Evolutionary conservation across 139 green algal species (phyloP).

Genomic region (Haematococcus sp.): DNA sequence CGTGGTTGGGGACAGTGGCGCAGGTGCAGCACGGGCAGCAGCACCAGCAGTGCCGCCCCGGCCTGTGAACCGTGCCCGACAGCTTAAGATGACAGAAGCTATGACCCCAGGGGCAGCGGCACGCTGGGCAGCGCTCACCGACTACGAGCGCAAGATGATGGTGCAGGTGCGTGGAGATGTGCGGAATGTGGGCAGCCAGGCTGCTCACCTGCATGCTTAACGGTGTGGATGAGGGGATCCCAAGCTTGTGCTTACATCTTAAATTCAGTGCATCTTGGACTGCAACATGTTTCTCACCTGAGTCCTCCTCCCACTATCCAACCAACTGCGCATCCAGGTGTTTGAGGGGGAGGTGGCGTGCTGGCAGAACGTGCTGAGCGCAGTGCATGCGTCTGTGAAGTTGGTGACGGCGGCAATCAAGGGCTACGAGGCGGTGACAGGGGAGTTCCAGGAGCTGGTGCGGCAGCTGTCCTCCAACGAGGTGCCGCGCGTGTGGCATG

Average conservation of each 20-base stretch:
- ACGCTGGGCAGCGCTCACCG: conserved; percentile 24
- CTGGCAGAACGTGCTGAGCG: conserved; percentile 19
- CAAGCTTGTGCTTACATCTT: background rate
- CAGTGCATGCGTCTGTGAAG: conserved; percentile 19
- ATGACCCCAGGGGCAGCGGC: conserved; percentile 29
- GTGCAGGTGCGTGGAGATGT: conserved; percentile 19
- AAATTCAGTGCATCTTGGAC: too few relatives aligned
- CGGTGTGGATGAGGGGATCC: too few relatives aligned
- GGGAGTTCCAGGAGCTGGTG: conserved; percentile 19
- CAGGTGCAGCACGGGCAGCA: background rate
- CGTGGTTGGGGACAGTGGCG: background rate
- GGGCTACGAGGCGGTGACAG: conserved; percentile 18
- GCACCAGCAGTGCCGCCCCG: background rate
- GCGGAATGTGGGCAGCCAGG: too few relatives aligned
- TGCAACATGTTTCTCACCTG: too few relatives aligned
- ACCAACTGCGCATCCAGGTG: too few relatives aligned
- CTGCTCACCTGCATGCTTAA: too few relatives aligned
- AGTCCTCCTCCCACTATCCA: too few relatives aligned
- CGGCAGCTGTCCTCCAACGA: conserved; percentile 7
- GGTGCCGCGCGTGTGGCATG: conserved; percentile 26
- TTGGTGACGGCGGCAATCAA: conserved; percentile 25
- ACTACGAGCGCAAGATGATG: conserved; percentile 21
- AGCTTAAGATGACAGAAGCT: conserved; percentile 37
- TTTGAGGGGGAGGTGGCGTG: conserved; percentile 29
- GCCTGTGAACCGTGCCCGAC: conserved; percentile 15